A percentile compares a stretch with the other conserved stretches of the same genome.
Conservation (phyloP, 805 yeast species). For the Kuraishia molischiana region DNA sequence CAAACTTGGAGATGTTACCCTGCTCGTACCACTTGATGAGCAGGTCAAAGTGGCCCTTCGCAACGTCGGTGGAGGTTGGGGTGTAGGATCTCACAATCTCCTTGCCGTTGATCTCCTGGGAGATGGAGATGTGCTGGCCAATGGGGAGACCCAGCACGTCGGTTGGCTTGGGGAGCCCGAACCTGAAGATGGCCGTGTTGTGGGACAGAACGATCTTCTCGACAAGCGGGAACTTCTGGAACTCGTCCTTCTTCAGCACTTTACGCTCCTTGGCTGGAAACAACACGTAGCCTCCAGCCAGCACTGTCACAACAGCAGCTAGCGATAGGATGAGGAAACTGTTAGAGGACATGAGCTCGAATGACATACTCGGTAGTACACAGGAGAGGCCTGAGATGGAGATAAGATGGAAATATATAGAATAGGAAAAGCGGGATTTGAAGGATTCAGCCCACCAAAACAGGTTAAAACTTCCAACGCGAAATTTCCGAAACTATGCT, state of each 20-base stretch:
- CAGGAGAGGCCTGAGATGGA: too few species aligned
- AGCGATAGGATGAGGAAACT: neutral
- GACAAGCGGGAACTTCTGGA: conserved; percentile 71
- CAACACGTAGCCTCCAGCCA: conserved; percentile 20
- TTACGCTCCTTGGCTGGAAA: conserved; percentile 28
- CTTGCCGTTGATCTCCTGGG: conserved; percentile 68
- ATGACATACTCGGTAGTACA: too few species aligned
- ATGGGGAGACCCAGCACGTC: conserved; percentile 82
- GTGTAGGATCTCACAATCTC: conserved; percentile 83
- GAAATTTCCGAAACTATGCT: too few species aligned
- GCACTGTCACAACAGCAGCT: conserved; percentile 25
- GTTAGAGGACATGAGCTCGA: conserved; percentile 1
- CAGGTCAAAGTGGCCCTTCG: conserved; percentile 75
- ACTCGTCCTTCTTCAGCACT: conserved; percentile 55
- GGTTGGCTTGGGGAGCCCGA: conserved; percentile 66
- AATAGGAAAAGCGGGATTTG: too few species aligned
- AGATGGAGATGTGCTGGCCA: conserved; percentile 87
- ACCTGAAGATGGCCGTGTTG: conserved; percentile 76
- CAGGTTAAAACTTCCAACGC: neutral
- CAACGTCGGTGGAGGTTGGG: conserved; percentile 70
- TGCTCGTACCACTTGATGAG: conserved; percentile 77
- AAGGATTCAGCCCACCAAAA: too few species aligned
- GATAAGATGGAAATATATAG: too few species aligned
- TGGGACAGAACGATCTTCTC: conserved; percentile 68
- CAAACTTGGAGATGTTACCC: conserved; percentile 74